Evolutionary conservation across 202 grass and related monocot species (phyloP).

Genomic region (Saccharum hybrid): DNA sequence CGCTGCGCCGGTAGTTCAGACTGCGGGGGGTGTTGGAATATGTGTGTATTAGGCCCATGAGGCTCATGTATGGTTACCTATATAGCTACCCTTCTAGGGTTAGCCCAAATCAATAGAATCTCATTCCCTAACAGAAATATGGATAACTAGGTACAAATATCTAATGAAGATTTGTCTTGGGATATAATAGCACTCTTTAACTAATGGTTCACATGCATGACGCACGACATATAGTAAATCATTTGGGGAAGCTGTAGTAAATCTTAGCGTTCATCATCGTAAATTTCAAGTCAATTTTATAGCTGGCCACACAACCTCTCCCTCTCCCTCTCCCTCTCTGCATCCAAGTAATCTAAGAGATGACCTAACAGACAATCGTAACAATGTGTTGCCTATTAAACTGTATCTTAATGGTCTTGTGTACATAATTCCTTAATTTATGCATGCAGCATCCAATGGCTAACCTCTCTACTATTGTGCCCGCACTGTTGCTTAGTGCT

Average conservation of each 20-base stretch:
- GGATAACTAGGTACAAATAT: conserved; percentile 14
- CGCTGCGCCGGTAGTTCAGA: no score
- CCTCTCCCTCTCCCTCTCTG: not conserved
- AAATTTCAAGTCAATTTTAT: not conserved
- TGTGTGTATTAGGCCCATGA: no score
- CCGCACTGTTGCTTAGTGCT: not conserved
- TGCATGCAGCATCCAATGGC: not conserved
- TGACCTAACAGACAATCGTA: not conserved
- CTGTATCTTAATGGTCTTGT: not conserved
- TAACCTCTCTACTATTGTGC: not conserved
- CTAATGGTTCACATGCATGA: not conserved
- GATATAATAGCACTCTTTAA: not conserved
- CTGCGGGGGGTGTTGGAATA: no score
- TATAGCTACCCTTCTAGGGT: no score
- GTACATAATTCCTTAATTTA: not conserved
- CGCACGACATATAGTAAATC: not conserved
- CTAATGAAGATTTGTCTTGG: not conserved
- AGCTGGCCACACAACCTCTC: not conserved
- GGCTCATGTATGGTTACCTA: no score
- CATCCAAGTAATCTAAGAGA: not conserved
- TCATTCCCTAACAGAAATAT: not conserved
- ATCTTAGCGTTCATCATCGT: not conserved
- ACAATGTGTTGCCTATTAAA: not conserved
- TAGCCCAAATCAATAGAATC: no score
- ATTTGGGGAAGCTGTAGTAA: not conserved